A percentile compares a stretch with the other conserved stretches of the same genome.
These are phyloP conservation scores for Plasmodium yoelii DNA, from an alignment of 169 alveolate genomes.

Conservation along the genomic window DNA sequence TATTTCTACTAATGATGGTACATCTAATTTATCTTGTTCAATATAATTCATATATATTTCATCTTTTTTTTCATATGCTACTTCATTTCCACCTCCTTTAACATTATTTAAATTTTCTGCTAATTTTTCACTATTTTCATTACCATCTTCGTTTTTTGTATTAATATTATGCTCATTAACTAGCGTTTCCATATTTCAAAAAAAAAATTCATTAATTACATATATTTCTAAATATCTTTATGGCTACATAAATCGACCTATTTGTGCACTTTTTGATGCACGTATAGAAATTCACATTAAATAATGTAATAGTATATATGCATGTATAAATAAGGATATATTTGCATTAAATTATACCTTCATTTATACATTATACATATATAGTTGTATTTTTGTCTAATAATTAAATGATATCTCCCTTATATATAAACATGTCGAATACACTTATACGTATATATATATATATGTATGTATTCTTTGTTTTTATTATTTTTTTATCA, in stretches of 20 bases:
- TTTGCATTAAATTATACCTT: too few species aligned
- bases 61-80: conserved; percentile 42
- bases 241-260: too few species aligned
- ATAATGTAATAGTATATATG: too few species aligned
- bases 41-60: conserved; percentile 19
- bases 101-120: background rate
- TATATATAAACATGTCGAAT: too few species aligned
- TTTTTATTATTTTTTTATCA: background rate
- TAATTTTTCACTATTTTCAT: conserved; percentile 24
- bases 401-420: too few species aligned
- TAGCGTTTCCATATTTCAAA: conserved; percentile 40
- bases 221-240: too few species aligned
- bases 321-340: too few species aligned
- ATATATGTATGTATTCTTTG: conserved; percentile 1
- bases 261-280: background rate
- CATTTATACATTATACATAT: too few species aligned
- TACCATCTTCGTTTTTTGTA: conserved; percentile 28
- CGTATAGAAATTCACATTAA: background rate
- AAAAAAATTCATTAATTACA: too few species aligned
- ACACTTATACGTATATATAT: background rate
- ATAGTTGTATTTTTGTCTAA: too few species aligned
- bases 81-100: conserved; percentile 13
- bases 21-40: conserved; percentile 71
- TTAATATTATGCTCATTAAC: conserved; percentile 18
- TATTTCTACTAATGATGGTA: conserved; percentile 70